Evolutionary conservation across 805 yeast species (phyloP), one percentile per base, ranked within the genome.

Genomic region (Lipomyces starkeyi): DNA sequence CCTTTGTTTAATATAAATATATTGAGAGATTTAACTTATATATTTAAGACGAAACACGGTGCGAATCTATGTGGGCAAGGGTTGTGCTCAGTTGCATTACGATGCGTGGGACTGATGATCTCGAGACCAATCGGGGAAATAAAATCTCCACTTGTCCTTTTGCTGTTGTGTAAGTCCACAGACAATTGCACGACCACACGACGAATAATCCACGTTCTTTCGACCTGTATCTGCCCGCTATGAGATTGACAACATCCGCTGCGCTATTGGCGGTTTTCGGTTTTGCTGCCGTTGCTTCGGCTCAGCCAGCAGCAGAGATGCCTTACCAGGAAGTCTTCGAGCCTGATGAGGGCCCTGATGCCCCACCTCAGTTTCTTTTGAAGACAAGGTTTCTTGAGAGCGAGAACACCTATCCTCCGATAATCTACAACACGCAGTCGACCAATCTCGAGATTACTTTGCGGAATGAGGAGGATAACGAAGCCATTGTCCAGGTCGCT

Each of bases 361-460:
- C 35, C 20, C 54, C 66, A 55, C 65, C 71, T 25, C 58, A 62
- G 58, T 67, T 68, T 35, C 34, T 40, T 27, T 57, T 70, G 58
- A 40, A 40, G 63, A 54, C 70, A 29, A 52, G 34, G 22, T 68
- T 68, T 29, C 47, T 62, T 3, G 67, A 58, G n/a, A 35, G 55
- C 29, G 34, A 40, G 25, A 29, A 58, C 35, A 52, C 59, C n/a
- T 17, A 37, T 52, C 63, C 62, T 14, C 70, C 71, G n/a, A 52
- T 62, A 29, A 62, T 76, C 56, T 63, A 62, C 67, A 78, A 78
- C 71, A 75, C 72, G 62, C 68, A 68, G 65, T 69, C 70, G 52
- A 66, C 73, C 37, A 66, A 71, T n/a, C 69, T 78, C 59, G 57
- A 64, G 58, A 62, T 78, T 56, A 20, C 60, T 8, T 56, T 78